A percentile compares a stretch with the other conserved stretches of the same genome.
These are phyloP conservation scores for Solanum boliviense DNA, from an alignment of 257 asterid genomes.

Conservation along the genomic window DNA sequence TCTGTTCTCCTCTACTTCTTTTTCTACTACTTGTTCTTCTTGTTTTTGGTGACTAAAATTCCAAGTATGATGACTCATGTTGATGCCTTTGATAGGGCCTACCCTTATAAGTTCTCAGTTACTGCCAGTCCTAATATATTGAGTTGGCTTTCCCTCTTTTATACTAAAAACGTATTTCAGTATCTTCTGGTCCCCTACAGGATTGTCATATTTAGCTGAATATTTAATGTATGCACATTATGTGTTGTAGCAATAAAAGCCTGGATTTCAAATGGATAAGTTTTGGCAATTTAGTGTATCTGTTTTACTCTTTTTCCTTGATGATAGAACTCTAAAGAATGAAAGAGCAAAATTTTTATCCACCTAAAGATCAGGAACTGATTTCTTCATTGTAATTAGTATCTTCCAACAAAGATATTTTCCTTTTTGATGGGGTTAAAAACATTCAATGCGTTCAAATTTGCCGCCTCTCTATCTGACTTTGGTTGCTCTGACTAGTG, in stretches of 20 bases:
- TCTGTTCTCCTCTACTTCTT: slow-evolving; percentile 14
- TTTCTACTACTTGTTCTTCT: slow-evolving; percentile 13
- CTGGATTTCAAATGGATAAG: slow-evolving; percentile 16
- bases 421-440: not conserved
- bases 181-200: slow-evolving; percentile 22
- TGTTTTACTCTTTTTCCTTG: not conserved
- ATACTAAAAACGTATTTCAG: not conserved
- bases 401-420: not conserved
- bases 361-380: not conserved
- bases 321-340: not conserved
- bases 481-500: not conserved
- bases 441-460: not conserved
- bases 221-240: slow-evolving; percentile 21
- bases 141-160: slow-evolving; percentile 4
- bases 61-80: slow-evolving; percentile 37
- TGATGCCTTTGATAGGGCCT: not conserved
- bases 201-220: slow-evolving; percentile 23
- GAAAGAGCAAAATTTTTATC: not conserved
- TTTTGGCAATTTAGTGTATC: not conserved
- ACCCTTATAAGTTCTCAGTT: not conserved
- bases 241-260: slow-evolving; percentile 17
- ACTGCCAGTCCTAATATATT: slow-evolving; percentile 7
- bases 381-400: not conserved
- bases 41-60: slow-evolving; percentile 28
- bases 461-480: not conserved